Percentiles rank a stretch among this genome's conserved stretches.
phyloP scores from a whole-genome alignment of 352 stramenopile species.

The Plasmopara viticola region DNA sequence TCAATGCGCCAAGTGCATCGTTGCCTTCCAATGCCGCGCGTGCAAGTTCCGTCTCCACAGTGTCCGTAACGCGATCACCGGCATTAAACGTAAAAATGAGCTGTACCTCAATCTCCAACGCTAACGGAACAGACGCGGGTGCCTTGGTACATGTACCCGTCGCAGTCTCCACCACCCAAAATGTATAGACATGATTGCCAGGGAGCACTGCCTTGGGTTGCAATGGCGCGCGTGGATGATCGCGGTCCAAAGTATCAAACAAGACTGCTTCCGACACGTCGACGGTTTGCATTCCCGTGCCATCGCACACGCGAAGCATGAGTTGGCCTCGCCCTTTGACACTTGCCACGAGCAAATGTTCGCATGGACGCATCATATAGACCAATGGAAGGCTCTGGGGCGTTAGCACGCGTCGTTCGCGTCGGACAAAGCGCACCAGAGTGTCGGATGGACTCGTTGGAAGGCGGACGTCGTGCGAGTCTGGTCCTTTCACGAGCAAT shows the following conservation, averaged over 20 bases:
- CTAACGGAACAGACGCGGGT: conserved; percentile 6
- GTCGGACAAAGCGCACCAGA: conserved; percentile 35
- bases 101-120: conserved; percentile 38
- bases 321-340: conserved; percentile 47
- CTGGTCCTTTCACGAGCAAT: conserved; percentile 3
- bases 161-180: conserved; percentile 46
- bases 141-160: conserved; percentile 1
- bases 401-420: conserved; percentile 25
- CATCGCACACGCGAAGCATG: conserved; percentile 55
- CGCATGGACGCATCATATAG: conserved; percentile 37
- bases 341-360: conserved; percentile 54
- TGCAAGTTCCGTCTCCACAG: conserved; percentile 16
- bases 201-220: conserved; percentile 37
- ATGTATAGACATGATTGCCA: conserved; percentile 59
- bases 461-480: conserved; percentile 9
- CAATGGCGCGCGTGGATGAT: conserved; percentile 33
- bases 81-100: conserved; percentile 33
- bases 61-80: conserved; percentile 14
- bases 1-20: conserved; percentile 10
- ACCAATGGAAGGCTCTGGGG: conserved; percentile 30
- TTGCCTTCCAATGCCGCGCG: conserved; percentile 6
- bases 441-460: conserved; percentile 5
- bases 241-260: conserved; percentile 65
- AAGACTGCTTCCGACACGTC: conserved; percentile 53
- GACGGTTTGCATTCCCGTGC: conserved; percentile 35